Evolutionary conservation across 2,329 filamentous ascomycete genomes (phyloP).

Genomic region (Canariomyces notabilis): DNA sequence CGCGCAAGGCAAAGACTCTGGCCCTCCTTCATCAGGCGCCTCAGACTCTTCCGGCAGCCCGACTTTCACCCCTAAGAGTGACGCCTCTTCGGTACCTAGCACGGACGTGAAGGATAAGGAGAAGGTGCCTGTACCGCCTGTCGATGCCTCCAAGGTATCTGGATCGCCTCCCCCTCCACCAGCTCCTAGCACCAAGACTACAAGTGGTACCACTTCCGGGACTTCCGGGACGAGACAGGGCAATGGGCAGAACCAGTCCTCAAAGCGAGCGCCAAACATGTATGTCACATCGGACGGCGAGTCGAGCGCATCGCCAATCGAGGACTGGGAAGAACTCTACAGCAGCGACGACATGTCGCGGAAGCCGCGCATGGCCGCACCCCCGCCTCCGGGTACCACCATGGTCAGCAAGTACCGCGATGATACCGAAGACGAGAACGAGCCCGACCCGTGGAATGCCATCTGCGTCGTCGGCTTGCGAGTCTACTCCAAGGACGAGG

Average conservation of each 20-base stretch:
- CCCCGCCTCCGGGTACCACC: slow-evolving; percentile 26
- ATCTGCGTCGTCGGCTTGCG: slow-evolving; percentile 56
- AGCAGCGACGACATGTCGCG: slow-evolving; percentile 53
- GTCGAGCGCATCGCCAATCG: slow-evolving; percentile 55
- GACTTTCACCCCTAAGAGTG: slow-evolving; percentile 29
- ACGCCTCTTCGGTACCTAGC: slow-evolving; percentile 16
- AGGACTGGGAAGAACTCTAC: slow-evolving; percentile 56
- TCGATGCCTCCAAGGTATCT: slow-evolving; percentile 16
- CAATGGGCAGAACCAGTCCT: background rate
- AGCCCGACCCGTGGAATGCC: slow-evolving; percentile 57
- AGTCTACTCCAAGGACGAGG: slow-evolving; percentile 54
- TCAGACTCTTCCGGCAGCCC: slow-evolving; percentile 27
- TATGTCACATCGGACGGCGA: slow-evolving; percentile 46
- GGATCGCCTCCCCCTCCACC: slow-evolving; percentile 21
- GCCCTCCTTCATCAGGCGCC: slow-evolving; percentile 17
- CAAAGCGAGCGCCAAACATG: slow-evolving; percentile 24
- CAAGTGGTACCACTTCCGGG: too few relatives aligned
- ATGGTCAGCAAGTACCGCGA: slow-evolving; percentile 35
- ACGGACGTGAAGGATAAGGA: slow-evolving; percentile 22
- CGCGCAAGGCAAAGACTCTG: slow-evolving; percentile 10
- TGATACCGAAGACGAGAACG: slow-evolving; percentile 51
- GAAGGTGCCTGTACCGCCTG: slow-evolving; percentile 34
- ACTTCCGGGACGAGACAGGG: slow-evolving; percentile 2
- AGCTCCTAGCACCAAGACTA: background rate
- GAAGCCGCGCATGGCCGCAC: slow-evolving; percentile 41